Percentiles rank a stretch among this genome's conserved stretches.
These are phyloP conservation scores for Thermochaetoides thermophila DNA, from an alignment of 495 filamentous ascomycete species.

Conservation along the genomic window DNA sequence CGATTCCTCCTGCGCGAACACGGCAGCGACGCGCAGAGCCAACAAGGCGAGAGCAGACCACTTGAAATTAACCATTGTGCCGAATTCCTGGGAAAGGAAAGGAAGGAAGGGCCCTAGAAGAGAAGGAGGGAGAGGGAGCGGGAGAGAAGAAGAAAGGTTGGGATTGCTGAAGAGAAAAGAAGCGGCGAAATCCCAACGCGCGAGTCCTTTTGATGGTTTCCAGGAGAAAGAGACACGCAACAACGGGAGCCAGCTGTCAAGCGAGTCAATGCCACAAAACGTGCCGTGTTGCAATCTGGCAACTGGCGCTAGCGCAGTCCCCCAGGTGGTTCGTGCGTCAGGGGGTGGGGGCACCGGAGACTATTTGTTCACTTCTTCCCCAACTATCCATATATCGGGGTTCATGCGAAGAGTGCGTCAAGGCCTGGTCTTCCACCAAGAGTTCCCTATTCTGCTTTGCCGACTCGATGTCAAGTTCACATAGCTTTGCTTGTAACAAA, in stretches of 20 bases:
- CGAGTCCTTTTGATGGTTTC: constrained; percentile 2
- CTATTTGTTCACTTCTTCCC: too few relatives aligned
- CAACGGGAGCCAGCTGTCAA: too few relatives aligned
- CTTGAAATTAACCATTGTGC: constrained; percentile 58
- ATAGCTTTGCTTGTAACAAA: too few relatives aligned
- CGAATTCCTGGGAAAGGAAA: constrained; percentile 8
- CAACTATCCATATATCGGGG: constrained; percentile 11
- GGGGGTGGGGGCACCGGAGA: neutral
- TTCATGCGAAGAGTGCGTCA: too few relatives aligned
- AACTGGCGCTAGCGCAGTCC: constrained; percentile 3
- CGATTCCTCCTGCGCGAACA: constrained; percentile 35
- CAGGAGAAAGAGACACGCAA: too few relatives aligned
- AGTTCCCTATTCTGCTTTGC: too few relatives aligned
- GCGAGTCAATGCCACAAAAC: constrained; percentile 7
- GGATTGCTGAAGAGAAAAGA: constrained; percentile 1
- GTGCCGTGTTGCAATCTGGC: constrained; percentile 17
- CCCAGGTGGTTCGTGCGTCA: neutral
- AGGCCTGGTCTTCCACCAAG: too few relatives aligned
- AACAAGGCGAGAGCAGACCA: constrained; percentile 56
- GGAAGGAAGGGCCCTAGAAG: constrained; percentile 4
- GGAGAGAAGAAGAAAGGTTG: constrained; percentile 10
- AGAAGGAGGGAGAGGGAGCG: constrained; percentile 10
- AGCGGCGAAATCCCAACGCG: constrained; percentile 2
- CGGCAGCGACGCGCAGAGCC: constrained; percentile 50
- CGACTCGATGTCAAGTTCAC: too few relatives aligned